A percentile compares a stretch with the other conserved stretches of the same genome.
phyloP scores from a whole-genome alignment of 73 alveolate genomes.

The Symbiodinium pilosum region DNA sequence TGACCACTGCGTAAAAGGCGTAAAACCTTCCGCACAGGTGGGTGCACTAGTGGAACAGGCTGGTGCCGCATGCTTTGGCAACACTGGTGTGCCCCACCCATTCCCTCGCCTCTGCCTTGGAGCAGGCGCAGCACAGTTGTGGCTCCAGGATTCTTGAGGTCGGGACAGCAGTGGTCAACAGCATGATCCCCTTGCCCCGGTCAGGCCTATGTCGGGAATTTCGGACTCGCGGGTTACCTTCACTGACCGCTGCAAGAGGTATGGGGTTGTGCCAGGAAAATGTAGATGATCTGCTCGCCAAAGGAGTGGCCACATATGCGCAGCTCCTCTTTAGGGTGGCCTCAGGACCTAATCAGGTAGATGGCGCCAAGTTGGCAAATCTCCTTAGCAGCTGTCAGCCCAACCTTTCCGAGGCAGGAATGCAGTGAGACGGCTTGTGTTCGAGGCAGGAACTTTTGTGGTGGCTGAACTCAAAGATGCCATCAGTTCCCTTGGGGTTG shows the following conservation, averaged over 20 bases:
- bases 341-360: neutral
- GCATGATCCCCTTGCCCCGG: no score
- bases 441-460: conserved; percentile 2
- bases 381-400: neutral
- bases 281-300: neutral
- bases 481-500: no score
- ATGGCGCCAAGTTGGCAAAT: neutral
- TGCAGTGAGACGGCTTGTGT: neutral
- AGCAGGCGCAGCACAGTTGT: no score
- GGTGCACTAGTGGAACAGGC: no score
- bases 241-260: no score
- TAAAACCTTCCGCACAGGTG: no score
- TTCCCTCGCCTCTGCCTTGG: no score
- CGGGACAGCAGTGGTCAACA: no score
- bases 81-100: no score
- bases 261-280: neutral
- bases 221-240: neutral
- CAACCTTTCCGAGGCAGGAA: neutral
- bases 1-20: no score
- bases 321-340: conserved; percentile 5
- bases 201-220: neutral
- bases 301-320: neutral
- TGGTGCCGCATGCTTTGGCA: no score
- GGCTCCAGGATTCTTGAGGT: no score
- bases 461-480: neutral